phyloP scores from a whole-genome alignment of 1,284 basidiomycete genomes.

The Malassezia yamatoensis region DNA sequence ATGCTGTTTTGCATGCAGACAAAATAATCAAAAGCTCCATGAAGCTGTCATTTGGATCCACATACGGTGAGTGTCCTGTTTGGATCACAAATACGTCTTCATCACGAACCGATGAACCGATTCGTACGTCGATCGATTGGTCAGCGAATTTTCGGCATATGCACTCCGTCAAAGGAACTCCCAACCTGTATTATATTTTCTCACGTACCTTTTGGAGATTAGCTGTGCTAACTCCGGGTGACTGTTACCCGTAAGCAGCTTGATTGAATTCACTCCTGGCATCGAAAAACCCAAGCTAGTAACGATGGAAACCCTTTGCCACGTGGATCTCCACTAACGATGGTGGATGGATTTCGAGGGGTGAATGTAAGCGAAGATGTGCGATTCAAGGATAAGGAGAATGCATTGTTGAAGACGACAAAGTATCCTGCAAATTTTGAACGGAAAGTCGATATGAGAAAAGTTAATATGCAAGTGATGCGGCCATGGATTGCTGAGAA shows the following conservation, averaged over 20 bases:
- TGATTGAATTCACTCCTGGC: constrained; percentile 57
- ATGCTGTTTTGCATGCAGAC: constrained; percentile 91
- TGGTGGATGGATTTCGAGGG: constrained; percentile 16
- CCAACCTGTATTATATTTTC: constrained; percentile 57
- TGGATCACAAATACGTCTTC: constrained; percentile 54
- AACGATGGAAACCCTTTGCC: not conserved
- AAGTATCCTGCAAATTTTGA: constrained; percentile 68
- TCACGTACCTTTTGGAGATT: constrained; percentile 81
- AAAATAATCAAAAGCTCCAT: constrained; percentile 71
- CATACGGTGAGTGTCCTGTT: constrained; percentile 39
- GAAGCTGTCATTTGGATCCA: constrained; percentile 44
- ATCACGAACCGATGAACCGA: constrained; percentile 80
- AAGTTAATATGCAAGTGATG: constrained; percentile 71
- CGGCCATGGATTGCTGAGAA: constrained; percentile 83
- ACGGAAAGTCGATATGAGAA: constrained; percentile 75
- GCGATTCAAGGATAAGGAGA: constrained; percentile 89
- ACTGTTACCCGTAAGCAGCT: constrained; percentile 88
- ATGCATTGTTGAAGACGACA: constrained; percentile 71
- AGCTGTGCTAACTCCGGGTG: constrained; percentile 91
- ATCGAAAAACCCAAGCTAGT: constrained; percentile 15
- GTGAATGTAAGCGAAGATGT: constrained; percentile 43
- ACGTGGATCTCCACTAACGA: constrained; percentile 1
- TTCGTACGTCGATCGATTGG: constrained; percentile 63
- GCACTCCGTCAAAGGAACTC: constrained; percentile 77
- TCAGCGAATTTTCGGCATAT: constrained; percentile 83